A percentile compares a stretch with the other conserved stretches of the same genome.
Conservation (phyloP, 2,329 filamentous ascomycete genomes). For the Fusarium sacchari region DNA sequence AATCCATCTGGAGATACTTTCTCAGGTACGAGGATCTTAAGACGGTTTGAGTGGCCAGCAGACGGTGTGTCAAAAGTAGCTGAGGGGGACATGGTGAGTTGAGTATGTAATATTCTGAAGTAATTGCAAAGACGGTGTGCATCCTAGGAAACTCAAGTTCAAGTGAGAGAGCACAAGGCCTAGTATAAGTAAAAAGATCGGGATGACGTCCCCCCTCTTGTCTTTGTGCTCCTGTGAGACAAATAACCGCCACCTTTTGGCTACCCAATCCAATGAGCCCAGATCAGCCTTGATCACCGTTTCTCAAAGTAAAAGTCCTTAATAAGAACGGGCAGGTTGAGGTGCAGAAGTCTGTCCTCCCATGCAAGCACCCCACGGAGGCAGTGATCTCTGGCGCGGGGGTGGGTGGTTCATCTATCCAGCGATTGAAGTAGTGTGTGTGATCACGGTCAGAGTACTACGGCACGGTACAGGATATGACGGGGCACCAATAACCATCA, state of each 20-base stretch:
- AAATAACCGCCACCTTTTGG: conserved; percentile 30
- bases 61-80: conserved; percentile 39
- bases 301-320: conserved; percentile 30
- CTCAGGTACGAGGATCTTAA: conserved; percentile 76
- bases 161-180: conserved; percentile 12
- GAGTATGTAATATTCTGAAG: background rate
- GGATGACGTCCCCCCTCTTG: conserved; percentile 31
- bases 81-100: conserved; percentile 43
- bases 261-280: conserved; percentile 25
- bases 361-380: conserved; percentile 28
- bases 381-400: conserved; percentile 18
- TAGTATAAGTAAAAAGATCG: conserved; percentile 29
- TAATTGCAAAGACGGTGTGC: conserved; percentile 22
- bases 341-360: conserved; percentile 12
- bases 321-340: conserved; percentile 25
- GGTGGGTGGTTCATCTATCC: conserved; percentile 21
- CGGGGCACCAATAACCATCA: conserved; percentile 24
- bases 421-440: background rate
- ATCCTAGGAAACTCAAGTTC: conserved; percentile 6
- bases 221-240: conserved; percentile 23
- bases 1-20: conserved; percentile 84
- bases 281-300: conserved; percentile 24
- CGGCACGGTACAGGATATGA: conserved; percentile 2
- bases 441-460: background rate
- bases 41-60: conserved; percentile 32